Percentiles rank a stretch among this genome's conserved stretches.
These are phyloP conservation scores for Sicyos edulis DNA, from an alignment of 306 rosid genomes.

Conservation along the genomic window DNA sequence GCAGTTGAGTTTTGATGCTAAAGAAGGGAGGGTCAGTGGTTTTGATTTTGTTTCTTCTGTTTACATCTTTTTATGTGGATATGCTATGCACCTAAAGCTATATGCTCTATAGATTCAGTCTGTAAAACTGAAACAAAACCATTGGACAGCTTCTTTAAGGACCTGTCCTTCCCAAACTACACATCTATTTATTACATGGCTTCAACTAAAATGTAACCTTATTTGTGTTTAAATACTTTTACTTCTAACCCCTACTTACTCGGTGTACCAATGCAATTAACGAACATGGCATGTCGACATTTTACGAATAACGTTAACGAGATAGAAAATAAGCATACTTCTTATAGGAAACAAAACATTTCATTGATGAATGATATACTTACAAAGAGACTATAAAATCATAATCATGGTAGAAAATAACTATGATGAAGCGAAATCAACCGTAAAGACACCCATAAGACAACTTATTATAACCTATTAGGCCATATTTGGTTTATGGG, in stretches of 20 bases:
- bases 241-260: background rate
- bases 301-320: no score
- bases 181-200: background rate
- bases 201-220: background rate
- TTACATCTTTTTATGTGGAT: slow-evolving; percentile 10
- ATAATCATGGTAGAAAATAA: no score
- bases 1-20: background rate
- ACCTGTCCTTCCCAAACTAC: background rate
- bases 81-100: background rate
- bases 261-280: background rate
- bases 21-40: background rate
- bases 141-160: background rate
- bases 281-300: no score
- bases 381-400: no score
- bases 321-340: no score
- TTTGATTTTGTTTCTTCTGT: background rate
- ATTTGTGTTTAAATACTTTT: background rate
- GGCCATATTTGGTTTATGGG: no score
- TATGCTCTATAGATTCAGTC: background rate
- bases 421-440: no score
- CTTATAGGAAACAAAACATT: no score
- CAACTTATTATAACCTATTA: no score
- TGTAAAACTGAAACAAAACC: background rate
- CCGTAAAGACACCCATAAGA: no score
- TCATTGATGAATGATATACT: no score